phyloP scores from a whole-genome alignment of 2,329 filamentous ascomycete genomes.

The Calonectria pauciramosa region DNA sequence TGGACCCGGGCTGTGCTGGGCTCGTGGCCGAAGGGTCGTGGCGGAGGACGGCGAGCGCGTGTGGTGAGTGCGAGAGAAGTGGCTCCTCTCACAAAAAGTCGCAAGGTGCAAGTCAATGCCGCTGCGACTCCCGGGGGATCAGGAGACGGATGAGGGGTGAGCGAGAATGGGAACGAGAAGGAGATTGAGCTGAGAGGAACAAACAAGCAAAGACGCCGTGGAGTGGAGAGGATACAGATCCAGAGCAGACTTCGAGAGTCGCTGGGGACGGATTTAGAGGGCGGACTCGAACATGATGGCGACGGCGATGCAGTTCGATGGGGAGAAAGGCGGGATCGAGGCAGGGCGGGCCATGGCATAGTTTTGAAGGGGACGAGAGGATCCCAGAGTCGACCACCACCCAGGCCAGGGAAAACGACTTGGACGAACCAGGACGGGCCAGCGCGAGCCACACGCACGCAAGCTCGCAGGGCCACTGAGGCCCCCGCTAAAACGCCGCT shows the following conservation, averaged over 20 bases:
- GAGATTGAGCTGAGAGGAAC: constrained; percentile 39
- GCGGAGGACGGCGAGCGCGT: constrained; percentile 28
- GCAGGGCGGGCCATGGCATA: constrained; percentile 51
- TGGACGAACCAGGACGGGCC: constrained; percentile 36
- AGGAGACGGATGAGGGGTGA: constrained; percentile 33
- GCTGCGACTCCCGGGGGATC: constrained; percentile 53
- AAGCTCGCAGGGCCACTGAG: constrained; percentile 26
- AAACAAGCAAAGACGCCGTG: constrained; percentile 49
- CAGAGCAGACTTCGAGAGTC: constrained; percentile 70
- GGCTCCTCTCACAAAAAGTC: constrained; percentile 43
- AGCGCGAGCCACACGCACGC: constrained; percentile 29
- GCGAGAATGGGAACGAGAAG: constrained; percentile 33
- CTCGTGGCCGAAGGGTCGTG: constrained; percentile 20
- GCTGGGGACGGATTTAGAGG: constrained; percentile 65
- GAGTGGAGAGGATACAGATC: constrained; percentile 55
- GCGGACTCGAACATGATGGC: constrained; percentile 67
- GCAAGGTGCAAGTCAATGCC: constrained; percentile 68
- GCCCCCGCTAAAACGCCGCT: constrained; percentile 27
- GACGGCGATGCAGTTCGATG: constrained; percentile 64
- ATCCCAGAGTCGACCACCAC: constrained; percentile 22
- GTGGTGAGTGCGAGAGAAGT: constrained; percentile 25
- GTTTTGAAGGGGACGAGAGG: constrained; percentile 49
- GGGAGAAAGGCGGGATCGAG: constrained; percentile 52
- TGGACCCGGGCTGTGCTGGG: constrained; percentile 42
- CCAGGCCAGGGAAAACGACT: constrained; percentile 24